Evolutionary conservation across 345 rosid species (phyloP).

Genomic region (Salix viminalis): DNA sequence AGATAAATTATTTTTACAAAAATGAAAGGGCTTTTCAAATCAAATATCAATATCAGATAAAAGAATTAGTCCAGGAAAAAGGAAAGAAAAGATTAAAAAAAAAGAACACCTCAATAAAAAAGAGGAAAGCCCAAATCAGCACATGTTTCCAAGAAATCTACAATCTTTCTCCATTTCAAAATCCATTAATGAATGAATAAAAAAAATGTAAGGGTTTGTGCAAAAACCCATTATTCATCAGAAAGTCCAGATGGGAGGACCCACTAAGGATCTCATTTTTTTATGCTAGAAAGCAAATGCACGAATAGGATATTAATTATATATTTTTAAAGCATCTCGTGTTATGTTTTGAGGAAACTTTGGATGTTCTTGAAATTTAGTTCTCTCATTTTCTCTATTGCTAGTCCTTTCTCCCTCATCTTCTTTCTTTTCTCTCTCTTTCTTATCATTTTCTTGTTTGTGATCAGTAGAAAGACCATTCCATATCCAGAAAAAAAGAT

Average conservation of each 20-base stretch:
- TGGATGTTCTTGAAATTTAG: background rate
- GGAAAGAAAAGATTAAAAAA: no score
- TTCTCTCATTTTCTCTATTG: background rate
- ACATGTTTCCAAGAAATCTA: background rate
- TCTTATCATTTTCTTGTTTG: no score
- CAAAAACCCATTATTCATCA: no score
- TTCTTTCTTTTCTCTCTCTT: background rate
- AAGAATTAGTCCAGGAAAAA: no score
- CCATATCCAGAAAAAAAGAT: background rate
- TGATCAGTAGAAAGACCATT: background rate
- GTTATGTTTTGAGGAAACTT: background rate
- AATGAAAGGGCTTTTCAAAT: background rate
- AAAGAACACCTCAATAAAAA: no score
- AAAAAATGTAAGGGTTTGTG: background rate
- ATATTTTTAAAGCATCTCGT: background rate
- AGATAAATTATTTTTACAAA: no score
- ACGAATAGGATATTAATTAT: no score
- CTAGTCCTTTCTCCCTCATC: background rate
- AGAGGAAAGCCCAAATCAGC: background rate
- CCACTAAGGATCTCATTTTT: background rate
- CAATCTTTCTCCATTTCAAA: background rate
- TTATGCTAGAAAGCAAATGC: background rate
- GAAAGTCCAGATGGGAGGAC: background rate
- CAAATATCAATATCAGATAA: background rate
- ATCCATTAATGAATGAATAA: background rate